These are phyloP conservation scores for Cladosporium sp. DNA, from an alignment of 2,329 filamentous ascomycete genomes.

Conservation along the genomic window DNA sequence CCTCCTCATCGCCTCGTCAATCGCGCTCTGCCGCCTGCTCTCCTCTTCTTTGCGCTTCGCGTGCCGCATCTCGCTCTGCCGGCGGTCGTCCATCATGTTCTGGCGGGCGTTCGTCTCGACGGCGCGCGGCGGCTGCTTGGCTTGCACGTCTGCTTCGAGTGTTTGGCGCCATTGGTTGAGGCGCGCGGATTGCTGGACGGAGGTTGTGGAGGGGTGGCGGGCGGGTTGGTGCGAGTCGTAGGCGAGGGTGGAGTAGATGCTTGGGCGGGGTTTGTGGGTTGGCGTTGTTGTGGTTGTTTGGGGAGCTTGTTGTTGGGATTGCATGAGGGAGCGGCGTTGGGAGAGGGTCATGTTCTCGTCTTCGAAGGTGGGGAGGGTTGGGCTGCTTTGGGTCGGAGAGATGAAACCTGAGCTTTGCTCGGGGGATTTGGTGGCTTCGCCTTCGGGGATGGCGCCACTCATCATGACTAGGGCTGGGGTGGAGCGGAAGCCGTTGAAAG, in stretches of 20 bases:
- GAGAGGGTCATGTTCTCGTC: slow-evolving; percentile 72
- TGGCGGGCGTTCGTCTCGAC: slow-evolving; percentile 40
- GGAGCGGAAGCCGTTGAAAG: slow-evolving; percentile 39
- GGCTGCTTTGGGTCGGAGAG: slow-evolving; percentile 14
- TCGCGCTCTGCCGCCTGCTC: slow-evolving; percentile 60
- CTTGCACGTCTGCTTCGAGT: slow-evolving; percentile 23
- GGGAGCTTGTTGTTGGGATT: slow-evolving; percentile 28
- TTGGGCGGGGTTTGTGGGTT: slow-evolving; percentile 19
- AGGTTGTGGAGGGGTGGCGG: slow-evolving; percentile 47
- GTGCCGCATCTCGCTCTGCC: slow-evolving; percentile 61
- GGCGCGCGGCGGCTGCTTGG: slow-evolving; percentile 30
- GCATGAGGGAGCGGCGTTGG: slow-evolving; percentile 53
- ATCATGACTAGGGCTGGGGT: slow-evolving; percentile 31
- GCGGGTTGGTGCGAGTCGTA: slow-evolving; percentile 60
- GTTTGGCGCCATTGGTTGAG: slow-evolving; percentile 63
- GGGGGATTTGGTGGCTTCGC: slow-evolving; percentile 20
- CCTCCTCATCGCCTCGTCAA: slow-evolving; percentile 75
- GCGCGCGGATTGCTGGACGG: slow-evolving; percentile 55
- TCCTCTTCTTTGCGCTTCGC: slow-evolving; percentile 60
- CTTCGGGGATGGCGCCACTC: slow-evolving; percentile 24
- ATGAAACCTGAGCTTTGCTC: slow-evolving; percentile 19
- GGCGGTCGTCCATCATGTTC: slow-evolving; percentile 60
- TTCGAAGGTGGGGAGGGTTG: slow-evolving; percentile 34
- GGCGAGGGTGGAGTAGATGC: slow-evolving; percentile 18
- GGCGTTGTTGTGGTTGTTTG: slow-evolving; percentile 1